Evolutionary conservation across 768 basidiomycete genomes (phyloP).

Genomic region (Naganishia friedmannii): DNA sequence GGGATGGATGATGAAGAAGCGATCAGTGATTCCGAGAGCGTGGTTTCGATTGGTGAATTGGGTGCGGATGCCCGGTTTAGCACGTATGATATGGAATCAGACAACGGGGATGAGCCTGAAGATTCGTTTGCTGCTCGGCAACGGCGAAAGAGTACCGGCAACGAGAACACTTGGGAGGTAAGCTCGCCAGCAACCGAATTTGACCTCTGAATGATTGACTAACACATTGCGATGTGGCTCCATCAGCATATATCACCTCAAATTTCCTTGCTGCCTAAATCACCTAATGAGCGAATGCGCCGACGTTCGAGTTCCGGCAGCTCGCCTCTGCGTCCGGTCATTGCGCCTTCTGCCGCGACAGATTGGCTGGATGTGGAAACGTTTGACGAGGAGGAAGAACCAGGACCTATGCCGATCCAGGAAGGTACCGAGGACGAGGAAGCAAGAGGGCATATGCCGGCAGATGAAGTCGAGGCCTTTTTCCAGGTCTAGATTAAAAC

Average conservation of each 20-base stretch:
- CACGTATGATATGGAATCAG: conserved; percentile 28
- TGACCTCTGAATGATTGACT: conserved; percentile 6
- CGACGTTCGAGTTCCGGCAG: conserved; percentile 68
- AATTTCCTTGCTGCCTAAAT: conserved; percentile 87
- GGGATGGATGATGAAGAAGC: conserved; percentile 60
- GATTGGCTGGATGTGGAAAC: conserved; percentile 61
- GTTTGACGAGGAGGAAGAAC: conserved; percentile 66
- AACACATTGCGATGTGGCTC: conserved; percentile 8
- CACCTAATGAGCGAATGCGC: conserved; percentile 66
- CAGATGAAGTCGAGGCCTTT: conserved; percentile 53
- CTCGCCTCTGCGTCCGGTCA: conserved; percentile 75
- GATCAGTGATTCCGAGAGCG: conserved; percentile 92
- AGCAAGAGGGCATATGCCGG: conserved; percentile 45
- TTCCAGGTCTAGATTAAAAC: conserved; percentile 42
- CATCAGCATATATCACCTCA: conserved; percentile 90
- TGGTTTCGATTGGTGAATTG: conserved; percentile 82
- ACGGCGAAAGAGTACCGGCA: conserved; percentile 62
- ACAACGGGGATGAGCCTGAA: conserved; percentile 25
- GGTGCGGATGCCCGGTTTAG: conserved; percentile 71
- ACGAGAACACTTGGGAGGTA: conserved; percentile 95
- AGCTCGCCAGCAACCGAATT: conserved; percentile 39
- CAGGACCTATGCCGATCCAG: conserved; percentile 66
- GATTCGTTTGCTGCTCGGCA: conserved; percentile 35
- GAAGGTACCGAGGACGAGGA: conserved; percentile 42
- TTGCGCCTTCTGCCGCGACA: conserved; percentile 63